phyloP scores from a whole-genome alignment of 2,329 filamentous ascomycete genomes.

The Aaosphaeria pasadenensis region DNA sequence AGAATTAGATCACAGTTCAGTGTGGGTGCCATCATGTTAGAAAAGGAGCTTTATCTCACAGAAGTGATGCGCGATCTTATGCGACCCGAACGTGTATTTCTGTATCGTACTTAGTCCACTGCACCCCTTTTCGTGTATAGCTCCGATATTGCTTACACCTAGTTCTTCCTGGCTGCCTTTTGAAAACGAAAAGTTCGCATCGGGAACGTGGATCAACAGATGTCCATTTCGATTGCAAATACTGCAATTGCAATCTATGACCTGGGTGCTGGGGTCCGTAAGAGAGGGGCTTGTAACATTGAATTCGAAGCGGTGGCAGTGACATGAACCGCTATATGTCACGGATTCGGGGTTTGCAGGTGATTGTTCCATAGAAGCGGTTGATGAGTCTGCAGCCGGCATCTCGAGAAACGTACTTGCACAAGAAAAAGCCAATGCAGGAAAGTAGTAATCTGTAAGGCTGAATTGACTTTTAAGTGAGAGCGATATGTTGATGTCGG shows the following conservation, averaged over 20 bases:
- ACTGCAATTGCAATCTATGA: constrained; percentile 53
- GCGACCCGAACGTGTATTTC: constrained; percentile 24
- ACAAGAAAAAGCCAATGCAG: not conserved
- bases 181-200: constrained; percentile 15
- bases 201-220: constrained; percentile 40
- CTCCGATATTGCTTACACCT: constrained; percentile 5
- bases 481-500: not conserved
- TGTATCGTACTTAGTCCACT: constrained; percentile 1
- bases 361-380: too few relatives aligned
- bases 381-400: not conserved
- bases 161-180: constrained; percentile 17
- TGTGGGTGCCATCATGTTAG: too few relatives aligned
- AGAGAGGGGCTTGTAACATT: constrained; percentile 50
- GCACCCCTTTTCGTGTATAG: not conserved
- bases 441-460: not conserved
- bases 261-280: constrained; percentile 35
- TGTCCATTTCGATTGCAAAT: constrained; percentile 53
- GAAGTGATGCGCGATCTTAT: constrained; percentile 24
- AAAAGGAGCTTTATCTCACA: constrained; percentile 6
- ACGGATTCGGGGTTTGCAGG: not conserved
- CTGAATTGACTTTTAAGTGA: not conserved
- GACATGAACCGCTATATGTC: constrained; percentile 51
- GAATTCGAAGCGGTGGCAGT: constrained; percentile 53
- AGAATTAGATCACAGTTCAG: too few relatives aligned
- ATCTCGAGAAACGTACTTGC: not conserved